A percentile compares a stretch with the other conserved stretches of the same genome.
Evolutionary conservation across 2,329 filamentous ascomycete genomes (phyloP).

Genomic region (Hypoxylon sp.): DNA sequence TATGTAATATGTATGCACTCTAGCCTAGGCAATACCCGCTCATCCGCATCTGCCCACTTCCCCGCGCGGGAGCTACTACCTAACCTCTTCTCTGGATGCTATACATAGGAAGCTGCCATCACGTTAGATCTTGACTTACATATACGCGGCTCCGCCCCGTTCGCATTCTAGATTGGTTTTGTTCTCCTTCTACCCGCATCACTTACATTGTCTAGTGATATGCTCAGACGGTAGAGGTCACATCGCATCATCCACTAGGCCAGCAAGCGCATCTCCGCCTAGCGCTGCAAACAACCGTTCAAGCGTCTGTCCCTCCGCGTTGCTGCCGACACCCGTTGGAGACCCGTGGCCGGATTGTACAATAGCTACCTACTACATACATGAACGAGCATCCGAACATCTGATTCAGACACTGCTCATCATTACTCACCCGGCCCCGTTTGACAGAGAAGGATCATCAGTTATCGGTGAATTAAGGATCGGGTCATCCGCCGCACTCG

Average conservation of each 20-base stretch:
- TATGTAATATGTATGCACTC: slow-evolving; percentile 20
- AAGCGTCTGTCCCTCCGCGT: slow-evolving; percentile 23
- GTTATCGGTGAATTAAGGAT: slow-evolving; percentile 26
- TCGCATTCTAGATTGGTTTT: slow-evolving; percentile 22
- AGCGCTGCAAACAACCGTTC: slow-evolving; percentile 25
- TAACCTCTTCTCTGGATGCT: slow-evolving; percentile 18
- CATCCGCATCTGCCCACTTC: slow-evolving; percentile 39
- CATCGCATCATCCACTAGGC: not conserved
- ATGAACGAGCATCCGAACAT: slow-evolving; percentile 27
- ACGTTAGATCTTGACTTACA: slow-evolving; percentile 30
- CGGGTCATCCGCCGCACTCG: slow-evolving; percentile 30
- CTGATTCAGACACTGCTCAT: slow-evolving; percentile 19
- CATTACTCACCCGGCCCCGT: slow-evolving; percentile 20
- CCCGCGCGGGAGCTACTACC: slow-evolving; percentile 42
- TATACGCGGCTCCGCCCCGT: slow-evolving; percentile 29
- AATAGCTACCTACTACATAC: slow-evolving; percentile 18
- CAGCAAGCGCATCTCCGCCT: not conserved
- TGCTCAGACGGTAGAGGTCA: slow-evolving; percentile 17
- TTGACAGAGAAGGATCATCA: slow-evolving; percentile 31
- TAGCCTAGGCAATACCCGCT: slow-evolving; percentile 39
- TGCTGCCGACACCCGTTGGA: slow-evolving; percentile 43
- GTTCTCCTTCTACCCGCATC: slow-evolving; percentile 19
- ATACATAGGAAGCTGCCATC: slow-evolving; percentile 21
- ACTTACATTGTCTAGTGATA: not conserved
- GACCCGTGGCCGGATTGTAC: slow-evolving; percentile 29